Evolutionary conservation across 208 protist species (phyloP), one percentile per base, ranked within the genome.

Genomic region (Naegleria fowleri): DNA sequence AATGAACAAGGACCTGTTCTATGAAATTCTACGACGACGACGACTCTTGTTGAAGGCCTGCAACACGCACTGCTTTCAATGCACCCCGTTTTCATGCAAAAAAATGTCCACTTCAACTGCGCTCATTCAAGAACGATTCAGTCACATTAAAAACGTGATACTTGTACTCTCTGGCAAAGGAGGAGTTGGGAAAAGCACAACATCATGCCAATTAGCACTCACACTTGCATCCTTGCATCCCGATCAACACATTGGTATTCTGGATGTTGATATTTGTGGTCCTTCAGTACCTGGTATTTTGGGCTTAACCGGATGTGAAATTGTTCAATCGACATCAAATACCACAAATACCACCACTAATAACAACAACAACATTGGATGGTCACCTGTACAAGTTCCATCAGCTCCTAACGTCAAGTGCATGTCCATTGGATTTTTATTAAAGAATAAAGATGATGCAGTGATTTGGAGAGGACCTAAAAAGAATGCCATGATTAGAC

Each of bases 371-470:
- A 67, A 4, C 1, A 19, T 67, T 67, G 55, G 55, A 67, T 15
- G 22, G 22, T 67, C 19, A 19, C 43, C 43, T 48, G 43, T 48
- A 48, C 43, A 48, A 48, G 43, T 48, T 48, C 43, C 43, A 48
- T 48, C 43, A 48, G 43, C 43, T 9, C 43, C 43, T 48, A 48
- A 48, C 7, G 43, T 48, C 5, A 67, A 67, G 19, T 52, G 39
- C 0, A 99, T 99, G 97, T 99, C 97, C 3, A 98, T 99, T 91
- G 99, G 98, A 2, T 99, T 99, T 91, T 90, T 99, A 52, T 94
- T 99, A 15, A 92, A 95, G 5, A 97, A 95, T 91, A 94, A 97
- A 39, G 96, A 97, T 59, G 98, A 99, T 88, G 98, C 99, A 4
- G 97, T 99, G 13, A 98, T 99, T 91, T 99, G 99, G 99, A 95